Base-by-base conservation (phyloP, 768 basidiomycete species). In the Psilocybe sp. region DNA sequence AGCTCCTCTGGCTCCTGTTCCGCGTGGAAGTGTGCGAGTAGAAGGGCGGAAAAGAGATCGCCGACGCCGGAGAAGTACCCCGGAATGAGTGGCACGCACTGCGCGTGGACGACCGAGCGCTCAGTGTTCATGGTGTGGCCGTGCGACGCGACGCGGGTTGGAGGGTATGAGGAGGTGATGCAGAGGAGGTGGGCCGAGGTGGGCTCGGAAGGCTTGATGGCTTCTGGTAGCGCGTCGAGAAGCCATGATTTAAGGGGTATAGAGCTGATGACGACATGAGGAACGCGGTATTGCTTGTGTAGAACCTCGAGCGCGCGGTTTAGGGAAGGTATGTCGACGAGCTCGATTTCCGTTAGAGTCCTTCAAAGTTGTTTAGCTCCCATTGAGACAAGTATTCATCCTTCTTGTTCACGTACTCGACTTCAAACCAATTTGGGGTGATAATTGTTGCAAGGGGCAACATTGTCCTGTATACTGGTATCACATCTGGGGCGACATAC, bases 371-470 rank as follows among this genome's bases (percentile, higher is more conserved):
- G 37, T 36, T 10, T 32, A 45, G 9, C 58, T 82, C 13, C 34
- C 28, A 42, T 23, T 16, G 33, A 37, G 28, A 36, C 5, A 37
- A 32, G 15, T 35, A 47, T 18, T 40, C 37, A 12, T 67, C 7
- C 7, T 28, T 7, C 23, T 7, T 7, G 28, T 37, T 16, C 15
- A 50, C 85, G 66, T 64, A 95, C 93, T 98, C 96, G 53, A 88
- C 89, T 73, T 99, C 97, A 59, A 94, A 99, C 82, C 94, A 97
- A 63, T 99, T 99, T 0, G 97, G 97, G 0, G 97, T 93, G 56
- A 98, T 98, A 42, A 98, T 84, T 0, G 90, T 90, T 2, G 97
- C 87, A n/a, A 84, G 69, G n/a, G 82, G 74, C 1, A 96, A 74
- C 70, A 94, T 80, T 37, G 76, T 70, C 40, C 84, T 81, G 72